Evolutionary conservation across 2,329 filamentous ascomycete species (phyloP).

Genomic region (Fusarium nurragi): DNA sequence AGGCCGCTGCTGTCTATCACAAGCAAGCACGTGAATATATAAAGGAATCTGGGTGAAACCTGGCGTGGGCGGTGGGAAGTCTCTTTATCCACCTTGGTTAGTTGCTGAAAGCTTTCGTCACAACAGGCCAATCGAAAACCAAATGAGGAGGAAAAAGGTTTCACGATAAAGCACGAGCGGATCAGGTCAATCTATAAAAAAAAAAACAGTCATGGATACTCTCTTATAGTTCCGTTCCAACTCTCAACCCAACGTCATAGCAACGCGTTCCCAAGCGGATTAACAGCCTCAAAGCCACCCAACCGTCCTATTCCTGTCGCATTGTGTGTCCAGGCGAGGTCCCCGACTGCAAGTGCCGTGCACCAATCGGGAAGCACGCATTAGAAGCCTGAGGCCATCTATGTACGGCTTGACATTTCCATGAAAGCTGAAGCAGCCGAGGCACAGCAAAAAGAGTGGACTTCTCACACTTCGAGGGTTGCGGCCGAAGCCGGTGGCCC

Average conservation of each 20-base stretch:
- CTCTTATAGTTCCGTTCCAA: slow-evolving; percentile 1
- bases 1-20: neutral
- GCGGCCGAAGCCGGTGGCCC: neutral
- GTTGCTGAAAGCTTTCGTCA: neutral
- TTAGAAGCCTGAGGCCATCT: neutral
- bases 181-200: neutral
- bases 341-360: neutral
- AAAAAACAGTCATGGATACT: slow-evolving; percentile 4
- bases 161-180: neutral
- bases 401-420: neutral
- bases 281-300: neutral
- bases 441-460: neutral
- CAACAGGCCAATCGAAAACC: neutral
- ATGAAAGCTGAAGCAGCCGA: neutral
- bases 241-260: slow-evolving; percentile 22
- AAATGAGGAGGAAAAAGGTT: neutral
- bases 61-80: slow-evolving; percentile 15
- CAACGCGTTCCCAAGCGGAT: slow-evolving; percentile 6
- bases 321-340: neutral
- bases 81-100: slow-evolving; percentile 5
- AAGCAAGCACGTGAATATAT: slow-evolving; percentile 1
- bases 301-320: neutral
- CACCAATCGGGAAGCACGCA: neutral
- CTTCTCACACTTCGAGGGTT: neutral
- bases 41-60: neutral